Evolutionary conservation across 1,284 basidiomycete genomes (phyloP), one percentile per base, ranked within the genome.

Genomic region (Cutaneotrichosporon cutaneum): DNA sequence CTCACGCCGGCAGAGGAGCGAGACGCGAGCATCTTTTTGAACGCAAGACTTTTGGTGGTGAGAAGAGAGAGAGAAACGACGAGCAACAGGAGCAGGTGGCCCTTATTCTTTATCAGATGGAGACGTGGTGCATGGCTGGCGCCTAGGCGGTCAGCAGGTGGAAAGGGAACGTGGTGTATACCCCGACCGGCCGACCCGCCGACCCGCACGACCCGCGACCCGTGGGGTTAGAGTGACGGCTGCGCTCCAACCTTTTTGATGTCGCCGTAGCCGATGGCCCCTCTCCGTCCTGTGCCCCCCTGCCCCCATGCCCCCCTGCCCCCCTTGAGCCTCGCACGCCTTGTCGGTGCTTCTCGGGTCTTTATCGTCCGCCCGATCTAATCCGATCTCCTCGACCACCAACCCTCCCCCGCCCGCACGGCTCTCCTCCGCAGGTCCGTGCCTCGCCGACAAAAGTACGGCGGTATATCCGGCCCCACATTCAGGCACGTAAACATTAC

Each of bases 21-120:
- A 35, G 58, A 44, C 24, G 53, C 54, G 30, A 62, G 56, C 61
- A 62, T 62, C 9, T 39, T 42, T 62, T 62, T 58, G 45, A 55
- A 30, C 24, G 39, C 9, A 9, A 8, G 13, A n/a, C 18, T 27
- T 58, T 58, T 52, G 52, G 48, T 32, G 39, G 47, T 26, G 35
- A 26, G 32, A 18, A 45, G 26, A 48, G 44, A 48, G 26, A 24
- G 36, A 54, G 33, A 36, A 26, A 26, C 45, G 45, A 47, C 45
- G 45, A 47, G 24, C 48, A 18, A 24, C 45, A 47, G 24, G 18
- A 22, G 13, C 10, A 47, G 45, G 10, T 8, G 18, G 9, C 45
- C 22, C 26, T 51, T 51, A n/a, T 26, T 16, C 27, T 51, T 51
- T 51, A 51, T 51, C 48, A 51, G 48, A 51, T 51, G 45, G 7